A percentile compares a stretch with the other conserved stretches of the same genome.
Conservation (phyloP, 1,139 yeast genomes). For the Pichia sp. region DNA sequence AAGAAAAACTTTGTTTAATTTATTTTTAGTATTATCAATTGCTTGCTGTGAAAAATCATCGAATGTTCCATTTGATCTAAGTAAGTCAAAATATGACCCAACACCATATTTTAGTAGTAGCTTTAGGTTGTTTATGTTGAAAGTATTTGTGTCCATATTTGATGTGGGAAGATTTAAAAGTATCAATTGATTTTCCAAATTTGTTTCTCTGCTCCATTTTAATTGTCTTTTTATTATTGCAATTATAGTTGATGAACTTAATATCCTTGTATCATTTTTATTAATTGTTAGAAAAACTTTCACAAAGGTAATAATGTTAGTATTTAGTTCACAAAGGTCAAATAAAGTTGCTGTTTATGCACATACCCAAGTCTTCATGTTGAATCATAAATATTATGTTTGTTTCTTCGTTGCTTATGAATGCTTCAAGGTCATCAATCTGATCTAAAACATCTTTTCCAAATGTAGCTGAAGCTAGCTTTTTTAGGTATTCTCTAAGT, state of each 20-base stretch:
- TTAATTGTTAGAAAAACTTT: neutral
- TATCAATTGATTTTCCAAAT: slow-evolving; percentile 3
- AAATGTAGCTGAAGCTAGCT: neutral
- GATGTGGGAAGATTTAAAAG: slow-evolving; percentile 7
- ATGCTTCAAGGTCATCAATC: neutral
- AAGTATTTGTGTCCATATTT: neutral
- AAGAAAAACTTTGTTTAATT: slow-evolving; percentile 60
- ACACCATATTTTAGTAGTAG: slow-evolving; percentile 51
- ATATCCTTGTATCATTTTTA: neutral
- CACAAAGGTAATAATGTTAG: neutral
- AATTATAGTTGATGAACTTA: slow-evolving; percentile 1
- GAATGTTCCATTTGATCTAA: slow-evolving; percentile 11
- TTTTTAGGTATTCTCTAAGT: neutral
- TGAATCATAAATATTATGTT: slow-evolving; percentile 2
- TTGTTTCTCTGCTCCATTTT: neutral
- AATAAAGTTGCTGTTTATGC: neutral
- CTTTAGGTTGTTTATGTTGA: slow-evolving; percentile 42
- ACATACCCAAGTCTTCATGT: slow-evolving; percentile 1
- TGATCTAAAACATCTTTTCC: neutral
- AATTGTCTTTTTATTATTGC: slow-evolving; percentile 8
- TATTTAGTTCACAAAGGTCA: neutral
- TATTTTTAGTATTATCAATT: slow-evolving; percentile 46
- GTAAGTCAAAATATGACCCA: slow-evolving; percentile 44
- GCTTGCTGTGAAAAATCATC: slow-evolving; percentile 27
- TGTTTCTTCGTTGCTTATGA: neutral